Evolutionary conservation across 2,329 filamentous ascomycete species (phyloP).

Genomic region (Alternaria gansuensis): DNA sequence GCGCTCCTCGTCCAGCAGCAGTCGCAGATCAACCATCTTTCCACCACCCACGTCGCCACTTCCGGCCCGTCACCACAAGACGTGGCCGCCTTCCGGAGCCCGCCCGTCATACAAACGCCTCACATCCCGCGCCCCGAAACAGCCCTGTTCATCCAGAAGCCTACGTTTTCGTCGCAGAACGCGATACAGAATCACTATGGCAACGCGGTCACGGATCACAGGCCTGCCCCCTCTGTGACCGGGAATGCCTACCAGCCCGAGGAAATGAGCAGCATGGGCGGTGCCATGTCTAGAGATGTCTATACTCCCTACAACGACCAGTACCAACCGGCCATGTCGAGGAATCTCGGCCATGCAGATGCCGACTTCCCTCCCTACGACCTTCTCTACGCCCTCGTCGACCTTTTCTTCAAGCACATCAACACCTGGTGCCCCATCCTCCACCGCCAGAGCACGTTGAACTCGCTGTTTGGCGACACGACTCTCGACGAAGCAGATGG

Average conservation of each 20-base stretch:
- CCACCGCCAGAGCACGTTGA: slow-evolving; percentile 82
- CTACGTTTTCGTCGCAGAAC: slow-evolving; percentile 49
- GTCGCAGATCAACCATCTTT: slow-evolving; percentile 57
- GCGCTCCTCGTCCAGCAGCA: slow-evolving; percentile 57
- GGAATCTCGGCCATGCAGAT: slow-evolving; percentile 46
- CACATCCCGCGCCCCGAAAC: slow-evolving; percentile 57
- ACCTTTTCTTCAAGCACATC: slow-evolving; percentile 71
- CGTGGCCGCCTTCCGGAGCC: slow-evolving; percentile 46
- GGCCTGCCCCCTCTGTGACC: slow-evolving; percentile 35
- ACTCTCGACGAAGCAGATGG: slow-evolving; percentile 82
- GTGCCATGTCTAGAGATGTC: slow-evolving; percentile 40
- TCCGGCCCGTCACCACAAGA: slow-evolving; percentile 46
- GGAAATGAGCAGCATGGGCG: slow-evolving; percentile 34
- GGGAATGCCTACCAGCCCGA: slow-evolving; percentile 47
- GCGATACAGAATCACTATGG: slow-evolving; percentile 45
- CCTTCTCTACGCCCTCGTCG: slow-evolving; percentile 66
- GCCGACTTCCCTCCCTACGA: slow-evolving; percentile 67
- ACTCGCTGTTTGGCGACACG: slow-evolving; percentile 76
- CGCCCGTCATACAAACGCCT: slow-evolving; percentile 51
- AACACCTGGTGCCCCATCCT: slow-evolving; percentile 83
- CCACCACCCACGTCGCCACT: slow-evolving; percentile 37
- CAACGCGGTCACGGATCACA: slow-evolving; percentile 52
- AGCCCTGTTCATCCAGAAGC: slow-evolving; percentile 58
- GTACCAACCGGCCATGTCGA: slow-evolving; percentile 41
- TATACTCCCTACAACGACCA: slow-evolving; percentile 46